phyloP scores from a whole-genome alignment of 202 grass and related monocot genomes.

The Musa balbisiana region DNA sequence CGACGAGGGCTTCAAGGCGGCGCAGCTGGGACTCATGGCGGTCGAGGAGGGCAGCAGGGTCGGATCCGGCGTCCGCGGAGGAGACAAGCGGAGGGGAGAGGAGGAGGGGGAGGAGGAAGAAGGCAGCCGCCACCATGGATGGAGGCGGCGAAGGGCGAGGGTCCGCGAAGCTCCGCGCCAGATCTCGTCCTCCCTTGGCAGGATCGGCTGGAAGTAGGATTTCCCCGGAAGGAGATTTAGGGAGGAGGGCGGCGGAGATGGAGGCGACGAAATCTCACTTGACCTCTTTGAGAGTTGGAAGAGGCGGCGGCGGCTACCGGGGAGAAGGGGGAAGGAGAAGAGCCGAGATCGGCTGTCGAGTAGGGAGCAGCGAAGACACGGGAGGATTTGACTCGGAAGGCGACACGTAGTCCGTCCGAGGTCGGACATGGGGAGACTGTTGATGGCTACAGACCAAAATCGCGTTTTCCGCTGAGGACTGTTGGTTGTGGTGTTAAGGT shows the following conservation, averaged over 20 bases:
- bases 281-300: not conserved
- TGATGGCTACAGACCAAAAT: too few species aligned
- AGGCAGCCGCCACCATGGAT: conserved; percentile 1
- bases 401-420: not conserved
- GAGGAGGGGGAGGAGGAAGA: not conserved
- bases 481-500: too few species aligned
- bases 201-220: not conserved
- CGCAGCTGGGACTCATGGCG: conserved; percentile 42
- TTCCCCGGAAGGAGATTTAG: not conserved
- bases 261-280: not conserved
- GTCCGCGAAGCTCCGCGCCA: not conserved
- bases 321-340: not conserved
- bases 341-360: not conserved
- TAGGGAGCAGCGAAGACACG: not conserved
- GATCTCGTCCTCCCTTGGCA: not conserved
- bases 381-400: not conserved
- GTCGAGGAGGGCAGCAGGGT: conserved; percentile 26
- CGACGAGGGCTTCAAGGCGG: conserved; percentile 49
- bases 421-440: too few species aligned
- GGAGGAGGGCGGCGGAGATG: not conserved
- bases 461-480: too few species aligned
- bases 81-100: not conserved
- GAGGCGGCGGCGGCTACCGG: not conserved
- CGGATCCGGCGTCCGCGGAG: not conserved
- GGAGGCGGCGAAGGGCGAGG: not conserved